A percentile compares a stretch with the other conserved stretches of the same genome.
Evolutionary conservation across 331 rosid genomes (phyloP).

Genomic region (Ulmus americana): DNA sequence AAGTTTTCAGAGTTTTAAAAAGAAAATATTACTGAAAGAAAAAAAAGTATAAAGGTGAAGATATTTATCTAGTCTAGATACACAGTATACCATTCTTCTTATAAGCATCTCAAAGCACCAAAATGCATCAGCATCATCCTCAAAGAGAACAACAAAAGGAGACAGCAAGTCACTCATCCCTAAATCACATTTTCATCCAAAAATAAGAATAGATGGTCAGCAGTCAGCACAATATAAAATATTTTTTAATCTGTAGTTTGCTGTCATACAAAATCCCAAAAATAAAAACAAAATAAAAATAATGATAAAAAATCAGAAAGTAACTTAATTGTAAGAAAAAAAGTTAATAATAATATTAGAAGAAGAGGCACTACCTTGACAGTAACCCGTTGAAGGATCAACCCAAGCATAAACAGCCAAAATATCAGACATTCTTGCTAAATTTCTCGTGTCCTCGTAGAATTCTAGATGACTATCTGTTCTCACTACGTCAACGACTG

Average conservation of each 20-base stretch:
- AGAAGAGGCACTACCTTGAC: constrained; percentile 63
- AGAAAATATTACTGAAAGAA: constrained; percentile 28
- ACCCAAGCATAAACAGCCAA: constrained; percentile 98
- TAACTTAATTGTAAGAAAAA: constrained; percentile 2
- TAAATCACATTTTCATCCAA: constrained; percentile 35
- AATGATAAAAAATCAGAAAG: not conserved
- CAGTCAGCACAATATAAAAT: not conserved
- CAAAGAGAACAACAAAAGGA: constrained; percentile 87
- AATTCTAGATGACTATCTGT: constrained; percentile 93
- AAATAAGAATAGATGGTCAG: not conserved
- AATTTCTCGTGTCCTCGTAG: constrained; percentile 69
- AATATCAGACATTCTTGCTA: constrained; percentile 98
- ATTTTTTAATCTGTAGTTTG: not conserved
- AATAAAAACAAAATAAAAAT: constrained; percentile 1
- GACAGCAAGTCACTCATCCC: constrained; percentile 99
- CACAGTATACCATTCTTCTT: constrained; percentile 73
- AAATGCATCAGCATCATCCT: constrained; percentile 94
- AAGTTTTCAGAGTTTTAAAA: not conserved
- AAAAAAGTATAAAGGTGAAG: constrained; percentile 19
- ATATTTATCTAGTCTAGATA: constrained; percentile 27
- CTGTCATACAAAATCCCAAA: not conserved
- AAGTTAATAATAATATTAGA: constrained; percentile 11
- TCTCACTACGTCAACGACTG: constrained; percentile 95
- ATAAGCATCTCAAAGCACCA: constrained; percentile 99
- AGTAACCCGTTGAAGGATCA: constrained; percentile 94